These are phyloP conservation scores for Cenchrus purpureus DNA, from an alignment of 176 grass and related monocot species.

Conservation along the genomic window DNA sequence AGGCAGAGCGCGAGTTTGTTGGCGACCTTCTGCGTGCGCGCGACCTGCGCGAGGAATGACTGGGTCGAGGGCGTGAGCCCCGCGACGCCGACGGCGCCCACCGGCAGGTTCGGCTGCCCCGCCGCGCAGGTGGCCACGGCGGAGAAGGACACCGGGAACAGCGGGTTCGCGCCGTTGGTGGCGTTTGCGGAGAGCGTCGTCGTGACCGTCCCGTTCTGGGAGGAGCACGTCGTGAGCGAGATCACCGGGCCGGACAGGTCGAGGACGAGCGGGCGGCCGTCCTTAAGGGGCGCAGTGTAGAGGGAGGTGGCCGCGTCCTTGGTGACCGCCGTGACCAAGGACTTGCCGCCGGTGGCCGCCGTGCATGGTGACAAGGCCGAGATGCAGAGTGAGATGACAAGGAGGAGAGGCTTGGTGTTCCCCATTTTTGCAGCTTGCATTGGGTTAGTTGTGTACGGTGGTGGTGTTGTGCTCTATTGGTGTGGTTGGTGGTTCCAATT, in stretches of 20 bases:
- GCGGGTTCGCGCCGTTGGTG: slow-evolving; percentile 68
- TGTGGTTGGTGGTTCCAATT: neutral
- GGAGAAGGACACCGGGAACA: neutral
- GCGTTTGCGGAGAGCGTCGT: slow-evolving; percentile 41
- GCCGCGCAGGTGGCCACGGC: slow-evolving; percentile 53
- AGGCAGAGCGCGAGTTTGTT: slow-evolving; percentile 69
- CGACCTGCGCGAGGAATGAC: slow-evolving; percentile 50
- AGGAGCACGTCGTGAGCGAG: slow-evolving; percentile 46
- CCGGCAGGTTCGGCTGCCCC: slow-evolving; percentile 29
- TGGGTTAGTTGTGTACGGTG: neutral
- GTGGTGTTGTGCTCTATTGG: slow-evolving; percentile 9
- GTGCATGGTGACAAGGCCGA: neutral
- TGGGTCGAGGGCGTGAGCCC: slow-evolving; percentile 51
- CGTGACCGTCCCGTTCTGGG: slow-evolving; percentile 36
- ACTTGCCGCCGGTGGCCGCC: slow-evolving; percentile 25
- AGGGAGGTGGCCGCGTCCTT: slow-evolving; percentile 45
- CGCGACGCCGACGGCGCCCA: slow-evolving; percentile 50
- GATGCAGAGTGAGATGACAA: neutral
- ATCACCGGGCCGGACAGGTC: slow-evolving; percentile 57
- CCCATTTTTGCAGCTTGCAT: neutral
- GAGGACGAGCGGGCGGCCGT: slow-evolving; percentile 36
- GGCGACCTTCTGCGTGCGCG: slow-evolving; percentile 39
- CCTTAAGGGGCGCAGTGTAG: slow-evolving; percentile 32
- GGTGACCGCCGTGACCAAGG: slow-evolving; percentile 36
- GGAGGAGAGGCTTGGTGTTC: neutral